phyloP scores from a whole-genome alignment of 164 flowering plant species.

The Vitis labrusca region DNA sequence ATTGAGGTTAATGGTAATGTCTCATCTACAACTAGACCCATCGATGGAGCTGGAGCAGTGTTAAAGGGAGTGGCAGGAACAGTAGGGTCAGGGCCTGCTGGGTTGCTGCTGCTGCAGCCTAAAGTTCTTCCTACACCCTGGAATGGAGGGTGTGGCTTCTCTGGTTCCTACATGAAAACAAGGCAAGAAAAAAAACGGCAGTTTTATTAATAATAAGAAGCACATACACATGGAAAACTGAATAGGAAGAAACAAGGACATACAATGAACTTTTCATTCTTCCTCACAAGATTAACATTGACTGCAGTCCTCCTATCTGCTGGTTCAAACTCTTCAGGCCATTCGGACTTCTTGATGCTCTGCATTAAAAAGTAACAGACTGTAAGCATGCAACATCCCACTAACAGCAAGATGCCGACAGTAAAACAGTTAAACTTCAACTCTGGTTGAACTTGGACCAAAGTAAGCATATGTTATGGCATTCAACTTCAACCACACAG shows the following conservation, averaged over 20 bases:
- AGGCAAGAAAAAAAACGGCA: background rate
- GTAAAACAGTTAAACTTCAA: no score
- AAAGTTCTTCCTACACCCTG: constrained; percentile 82
- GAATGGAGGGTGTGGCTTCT: constrained; percentile 51
- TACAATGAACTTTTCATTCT: constrained; percentile 60
- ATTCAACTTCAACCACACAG: background rate
- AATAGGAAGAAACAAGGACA: constrained; percentile 1
- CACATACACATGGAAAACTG: background rate
- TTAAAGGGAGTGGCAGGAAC: constrained; percentile 21
- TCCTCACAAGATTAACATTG: constrained; percentile 60
- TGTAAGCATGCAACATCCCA: background rate
- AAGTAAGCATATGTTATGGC: no score
- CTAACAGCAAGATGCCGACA: background rate
- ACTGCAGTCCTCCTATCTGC: constrained; percentile 53
- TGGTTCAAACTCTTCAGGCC: constrained; percentile 81
- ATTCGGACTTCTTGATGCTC: constrained; percentile 80
- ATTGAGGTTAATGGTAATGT: constrained; percentile 71
- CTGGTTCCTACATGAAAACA: constrained; percentile 51
- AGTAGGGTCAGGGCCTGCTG: constrained; percentile 24
- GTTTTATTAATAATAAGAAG: background rate
- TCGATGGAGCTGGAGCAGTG: constrained; percentile 46
- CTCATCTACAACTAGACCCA: constrained; percentile 60
- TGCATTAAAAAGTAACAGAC: constrained; percentile 30
- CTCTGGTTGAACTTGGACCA: no score
- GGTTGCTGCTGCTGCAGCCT: constrained; percentile 51